Base-by-base conservation (phyloP, 164 flowering plant species). In the Malania oleifera region DNA sequence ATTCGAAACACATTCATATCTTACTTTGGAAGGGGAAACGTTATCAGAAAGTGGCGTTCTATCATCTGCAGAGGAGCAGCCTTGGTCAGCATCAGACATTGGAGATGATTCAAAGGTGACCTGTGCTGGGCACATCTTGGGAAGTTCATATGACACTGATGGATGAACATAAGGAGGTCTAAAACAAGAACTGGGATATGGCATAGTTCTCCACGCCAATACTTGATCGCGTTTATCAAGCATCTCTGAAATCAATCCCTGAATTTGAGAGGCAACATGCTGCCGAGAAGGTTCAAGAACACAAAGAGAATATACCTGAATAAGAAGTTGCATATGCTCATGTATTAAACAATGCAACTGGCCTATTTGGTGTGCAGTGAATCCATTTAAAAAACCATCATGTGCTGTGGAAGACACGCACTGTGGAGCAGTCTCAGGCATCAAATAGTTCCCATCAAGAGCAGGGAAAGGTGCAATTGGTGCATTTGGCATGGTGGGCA, bases 311-410 rank as follows among this genome's bases (percentile, higher is more conserved):
- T 75, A 84, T 25, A 85, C 76, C 76, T 95, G 99, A 74, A 91
- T 71, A 63, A 91, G 91, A 62, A 95, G 93, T 59, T 95, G 99
- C 41, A 84, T 79, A 65, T 95, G 97, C 75, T 95, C 99, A 62
- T 91, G 81, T 57, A 91, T 79, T 65, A 95, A 70, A 75, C 86
- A 76, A 67, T 88, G 74, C 74, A 95, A 74, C 66, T 95, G 91
- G 48, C 93, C 96, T 37, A 91, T 76, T 63, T 95, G 99, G 64
- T 80, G 77, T 9, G 81, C 79, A 58, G 83, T 75, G 52, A 95
- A 95, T 23, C 87, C 89, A 64, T 67, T 79, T 19, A 69, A 19
- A 14, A 50, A 43, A 56, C 67, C 74, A 59, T 66, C 68, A 45
- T 65, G 71, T 29, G 55, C 57, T 54, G 75, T n/a, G 1, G 73